These are phyloP conservation scores for Colletotrichum somersetense DNA, from an alignment of 2,329 filamentous ascomycete genomes.

Conservation along the genomic window DNA sequence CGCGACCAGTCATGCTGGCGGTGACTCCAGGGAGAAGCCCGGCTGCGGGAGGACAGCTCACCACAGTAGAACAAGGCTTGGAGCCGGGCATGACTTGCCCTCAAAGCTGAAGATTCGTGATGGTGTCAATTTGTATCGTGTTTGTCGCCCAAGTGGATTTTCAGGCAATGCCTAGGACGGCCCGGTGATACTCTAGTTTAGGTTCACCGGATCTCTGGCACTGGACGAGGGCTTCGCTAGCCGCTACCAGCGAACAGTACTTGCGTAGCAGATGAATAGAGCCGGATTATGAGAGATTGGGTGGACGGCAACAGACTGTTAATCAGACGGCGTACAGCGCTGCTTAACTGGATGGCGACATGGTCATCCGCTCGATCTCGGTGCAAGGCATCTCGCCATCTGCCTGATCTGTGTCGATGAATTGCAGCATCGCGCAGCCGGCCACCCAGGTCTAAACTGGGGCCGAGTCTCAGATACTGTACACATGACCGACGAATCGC, in stretches of 20 bases:
- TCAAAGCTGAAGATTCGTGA: constrained; percentile 21
- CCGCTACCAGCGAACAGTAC: not conserved
- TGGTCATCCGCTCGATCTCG: constrained; percentile 33
- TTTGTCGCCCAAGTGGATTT: constrained; percentile 23
- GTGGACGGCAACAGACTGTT: constrained; percentile 12
- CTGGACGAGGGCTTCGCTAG: not conserved
- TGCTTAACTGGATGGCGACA: constrained; percentile 34
- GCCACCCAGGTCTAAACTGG: constrained; percentile 17
- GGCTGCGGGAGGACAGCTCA: constrained; percentile 39
- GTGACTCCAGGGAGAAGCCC: constrained; percentile 36
- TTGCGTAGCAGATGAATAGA: constrained; percentile 7
- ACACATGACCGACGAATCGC: constrained; percentile 32
- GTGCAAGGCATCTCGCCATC: constrained; percentile 33
- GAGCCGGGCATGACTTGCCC: constrained; percentile 29
- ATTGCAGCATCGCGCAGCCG: constrained; percentile 32
- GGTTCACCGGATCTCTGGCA: constrained; percentile 14
- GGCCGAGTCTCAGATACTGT: constrained; percentile 20
- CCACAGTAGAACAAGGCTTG: constrained; percentile 25
- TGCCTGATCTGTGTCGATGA: constrained; percentile 30
- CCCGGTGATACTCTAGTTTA: constrained; percentile 17
- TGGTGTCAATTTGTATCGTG: constrained; percentile 16
- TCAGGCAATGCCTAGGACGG: constrained; percentile 4
- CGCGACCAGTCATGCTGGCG: constrained; percentile 34
- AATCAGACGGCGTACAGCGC: constrained; percentile 34
- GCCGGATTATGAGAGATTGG: constrained; percentile 23